Percentiles rank a stretch among this genome's conserved stretches.
Evolutionary conservation across 2,329 filamentous ascomycete species (phyloP).

Genomic region (Penicillium sp.): DNA sequence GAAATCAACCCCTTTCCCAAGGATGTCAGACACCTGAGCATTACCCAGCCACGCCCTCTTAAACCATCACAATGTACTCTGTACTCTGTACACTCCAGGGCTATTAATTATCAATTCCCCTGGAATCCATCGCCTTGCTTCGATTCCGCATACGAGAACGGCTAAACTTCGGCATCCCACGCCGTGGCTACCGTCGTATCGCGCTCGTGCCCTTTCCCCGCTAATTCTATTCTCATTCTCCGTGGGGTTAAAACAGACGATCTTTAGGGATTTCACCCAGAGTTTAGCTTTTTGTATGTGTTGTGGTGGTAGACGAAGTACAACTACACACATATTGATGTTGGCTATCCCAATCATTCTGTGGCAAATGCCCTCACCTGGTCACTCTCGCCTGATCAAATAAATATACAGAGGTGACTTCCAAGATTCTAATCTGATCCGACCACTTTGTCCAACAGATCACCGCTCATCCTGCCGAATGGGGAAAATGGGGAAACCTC

Average conservation of each 20-base stretch:
- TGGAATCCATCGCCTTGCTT: neutral
- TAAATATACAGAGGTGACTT: neutral
- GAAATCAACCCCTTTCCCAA: neutral
- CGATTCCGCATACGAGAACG: neutral
- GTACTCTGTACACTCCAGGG: too few species aligned
- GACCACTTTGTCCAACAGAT: neutral
- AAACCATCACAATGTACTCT: neutral
- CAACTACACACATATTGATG: neutral
- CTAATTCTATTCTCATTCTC: neutral
- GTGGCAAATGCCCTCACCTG: neutral
- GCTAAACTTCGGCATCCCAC: neutral
- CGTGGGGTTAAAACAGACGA: neutral
- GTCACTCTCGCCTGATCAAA: neutral
- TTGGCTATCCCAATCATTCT: neutral
- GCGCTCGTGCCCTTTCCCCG: neutral
- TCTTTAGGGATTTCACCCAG: neutral
- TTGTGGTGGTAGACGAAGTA: neutral
- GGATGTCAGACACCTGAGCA: neutral
- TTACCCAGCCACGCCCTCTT: neutral
- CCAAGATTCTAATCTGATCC: neutral
- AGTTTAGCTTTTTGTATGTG: neutral
- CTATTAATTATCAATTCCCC: too few species aligned
- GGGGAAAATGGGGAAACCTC: too few species aligned
- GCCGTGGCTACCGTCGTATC: neutral
- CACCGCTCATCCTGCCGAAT: neutral